Percentiles rank a stretch among this genome's conserved stretches.
These are phyloP conservation scores for Botrytis deweyae DNA, from an alignment of 2,329 filamentous ascomycete genomes.

Conservation along the genomic window DNA sequence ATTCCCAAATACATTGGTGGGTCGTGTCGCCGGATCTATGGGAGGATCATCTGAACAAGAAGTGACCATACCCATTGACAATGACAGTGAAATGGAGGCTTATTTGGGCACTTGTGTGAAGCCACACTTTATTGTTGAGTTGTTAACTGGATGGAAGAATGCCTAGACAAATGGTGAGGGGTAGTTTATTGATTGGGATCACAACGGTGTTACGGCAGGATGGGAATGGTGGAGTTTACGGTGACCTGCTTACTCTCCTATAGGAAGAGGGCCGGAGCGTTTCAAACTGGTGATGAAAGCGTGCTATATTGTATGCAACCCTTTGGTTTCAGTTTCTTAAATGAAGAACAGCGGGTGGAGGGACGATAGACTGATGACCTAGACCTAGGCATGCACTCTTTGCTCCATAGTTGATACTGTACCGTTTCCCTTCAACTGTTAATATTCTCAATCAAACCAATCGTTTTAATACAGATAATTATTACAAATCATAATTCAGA, in stretches of 20 bases:
- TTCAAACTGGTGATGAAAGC: neutral
- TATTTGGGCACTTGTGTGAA: conserved; percentile 60
- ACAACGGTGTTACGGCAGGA: neutral
- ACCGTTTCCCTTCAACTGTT: neutral
- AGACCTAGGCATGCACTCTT: neutral
- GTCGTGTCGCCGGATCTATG: conserved; percentile 65
- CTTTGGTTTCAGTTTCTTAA: neutral
- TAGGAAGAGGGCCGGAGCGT: neutral
- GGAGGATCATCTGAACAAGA: conserved; percentile 55
- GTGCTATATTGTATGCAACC: neutral
- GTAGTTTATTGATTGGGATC: neutral
- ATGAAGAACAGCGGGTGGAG: neutral
- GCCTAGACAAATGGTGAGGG: conserved; percentile 19
- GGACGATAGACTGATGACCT: neutral
- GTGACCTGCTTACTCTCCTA: neutral
- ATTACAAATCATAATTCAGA: neutral
- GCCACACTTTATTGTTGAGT: conserved; percentile 38
- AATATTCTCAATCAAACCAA: neutral
- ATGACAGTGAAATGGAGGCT: conserved; percentile 69
- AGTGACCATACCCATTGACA: conserved; percentile 62
- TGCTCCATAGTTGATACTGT: neutral
- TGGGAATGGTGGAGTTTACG: neutral
- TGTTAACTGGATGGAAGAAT: conserved; percentile 38
- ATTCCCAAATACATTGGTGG: conserved; percentile 58
- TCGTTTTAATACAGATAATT: neutral